Base-by-base conservation (phyloP, 1,139 yeast species). In the Geotrichum aggregatum region DNA sequence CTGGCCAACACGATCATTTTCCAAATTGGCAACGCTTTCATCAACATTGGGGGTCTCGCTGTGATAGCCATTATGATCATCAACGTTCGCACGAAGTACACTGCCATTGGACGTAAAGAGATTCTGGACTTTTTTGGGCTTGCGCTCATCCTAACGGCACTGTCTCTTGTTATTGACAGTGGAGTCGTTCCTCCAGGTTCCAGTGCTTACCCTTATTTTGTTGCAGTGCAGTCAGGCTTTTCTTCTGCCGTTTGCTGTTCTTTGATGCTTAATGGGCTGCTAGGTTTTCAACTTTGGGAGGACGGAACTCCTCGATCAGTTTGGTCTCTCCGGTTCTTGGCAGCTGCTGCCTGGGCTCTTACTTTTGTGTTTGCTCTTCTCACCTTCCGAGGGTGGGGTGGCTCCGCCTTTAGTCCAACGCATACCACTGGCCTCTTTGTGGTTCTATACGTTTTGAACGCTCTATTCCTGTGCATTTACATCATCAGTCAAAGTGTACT, bases 151-250 rank as follows among this genome's bases (percentile, higher is more conserved):
- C 74, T 86, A 60, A 76, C 81, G 8, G 76, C 85, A 24, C 71
- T 83, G 57, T 76, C 89, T 4, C 74, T 91, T 54, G 79, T 91
- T 36, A 94, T 88, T 14, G 96, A 91, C 65, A 83, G 95, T 60
- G 98, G 98, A 28, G 97, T 91, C 3, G 78, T 87, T 19, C 96
- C 98, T 1, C 95, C 96, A 1, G 84, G 91, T 3, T 79, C 92
- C 2, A 63, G 66, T 3, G 75, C 87, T 8, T 91, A 82, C 66
- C 85, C 89, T 0, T 89, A 86, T 68, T 85, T 89, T 67, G 97
- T 87, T 11, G 80, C 94, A n/a, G 76, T 83, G 2, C 97, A 91
- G 67, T 66, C 84, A 14, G 96, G 94, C 56, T 82, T 95, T 1
- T 11, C 70, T 2, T 80, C 89, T 18, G 83, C 88, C 0, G 76